A percentile compares a stretch with the other conserved stretches of the same genome.
Conservation (phyloP, 2,329 filamentous ascomycete genomes). For the Pseudogymnoascus sp. region DNA sequence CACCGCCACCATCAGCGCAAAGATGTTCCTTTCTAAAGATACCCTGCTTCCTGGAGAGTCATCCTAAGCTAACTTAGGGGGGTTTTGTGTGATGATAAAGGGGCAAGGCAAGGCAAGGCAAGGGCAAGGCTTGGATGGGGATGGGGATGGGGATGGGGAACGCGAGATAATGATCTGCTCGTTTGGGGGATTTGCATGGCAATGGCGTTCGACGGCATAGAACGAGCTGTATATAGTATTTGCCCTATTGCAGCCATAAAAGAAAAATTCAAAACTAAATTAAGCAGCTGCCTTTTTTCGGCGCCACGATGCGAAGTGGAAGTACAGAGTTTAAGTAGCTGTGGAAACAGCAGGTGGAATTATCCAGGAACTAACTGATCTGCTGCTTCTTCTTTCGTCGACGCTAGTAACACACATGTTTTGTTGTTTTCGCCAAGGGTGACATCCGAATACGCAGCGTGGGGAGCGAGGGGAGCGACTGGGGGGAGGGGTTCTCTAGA, state of each 20-base stretch:
- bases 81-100: slow-evolving; percentile 4
- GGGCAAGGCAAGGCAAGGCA: neutral
- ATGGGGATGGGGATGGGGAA: neutral
- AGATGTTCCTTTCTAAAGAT: slow-evolving; percentile 94
- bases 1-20: slow-evolving; percentile 80
- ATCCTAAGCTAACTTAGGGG: slow-evolving; percentile 4
- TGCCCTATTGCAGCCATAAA: slow-evolving; percentile 6
- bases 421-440: slow-evolving; percentile 4
- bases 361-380: neutral
- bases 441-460: slow-evolving; percentile 1
- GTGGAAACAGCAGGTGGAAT: neutral
- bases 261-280: slow-evolving; percentile 3
- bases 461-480: neutral
- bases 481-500: neutral
- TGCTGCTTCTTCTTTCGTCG: neutral
- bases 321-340: neutral
- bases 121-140: too few species aligned
- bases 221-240: slow-evolving; percentile 8
- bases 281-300: neutral
- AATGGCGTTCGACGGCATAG: slow-evolving; percentile 7
- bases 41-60: slow-evolving; percentile 50
- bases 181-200: slow-evolving; percentile 9
- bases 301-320: neutral
- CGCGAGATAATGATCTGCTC: slow-evolving; percentile 8
- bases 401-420: neutral